Conservation (phyloP, 805 yeast species). For the Ogataea saltuana region DNA sequence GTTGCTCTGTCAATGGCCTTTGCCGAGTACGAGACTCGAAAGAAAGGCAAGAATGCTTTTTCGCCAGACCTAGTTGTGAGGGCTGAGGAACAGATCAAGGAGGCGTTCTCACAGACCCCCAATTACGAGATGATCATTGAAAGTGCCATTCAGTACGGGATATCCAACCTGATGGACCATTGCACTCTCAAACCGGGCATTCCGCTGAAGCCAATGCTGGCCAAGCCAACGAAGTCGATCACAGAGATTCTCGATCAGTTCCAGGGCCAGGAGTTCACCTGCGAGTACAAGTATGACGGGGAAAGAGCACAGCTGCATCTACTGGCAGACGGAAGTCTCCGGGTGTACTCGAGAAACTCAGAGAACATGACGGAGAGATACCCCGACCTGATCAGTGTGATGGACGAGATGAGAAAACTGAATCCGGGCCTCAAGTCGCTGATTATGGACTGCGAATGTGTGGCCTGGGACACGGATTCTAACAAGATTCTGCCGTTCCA, state of each 20-base stretch:
- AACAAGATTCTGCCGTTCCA: constrained; percentile 92
- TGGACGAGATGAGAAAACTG: constrained; percentile 45
- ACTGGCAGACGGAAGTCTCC: constrained; percentile 61
- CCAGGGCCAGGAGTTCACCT: constrained; percentile 81
- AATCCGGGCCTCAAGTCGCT: constrained; percentile 49
- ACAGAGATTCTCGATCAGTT: constrained; percentile 91
- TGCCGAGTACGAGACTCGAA: constrained; percentile 53
- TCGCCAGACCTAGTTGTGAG: constrained; percentile 47
- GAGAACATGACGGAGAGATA: constrained; percentile 96
- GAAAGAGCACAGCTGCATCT: constrained; percentile 95
- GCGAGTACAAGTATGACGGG: constrained; percentile 97
- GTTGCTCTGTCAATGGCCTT: constrained; percentile 84
- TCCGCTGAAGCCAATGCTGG: constrained; percentile 96
- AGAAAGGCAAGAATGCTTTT: constrained; percentile 30
- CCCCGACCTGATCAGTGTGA: constrained; percentile 79
- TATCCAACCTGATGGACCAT: constrained; percentile 60
- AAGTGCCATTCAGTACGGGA: constrained; percentile 66
- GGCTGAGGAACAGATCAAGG: constrained; percentile 80
- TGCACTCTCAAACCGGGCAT: constrained; percentile 86
- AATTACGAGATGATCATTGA: constrained; percentile 80
- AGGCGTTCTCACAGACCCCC: constrained; percentile 87
- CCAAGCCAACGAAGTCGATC: constrained; percentile 93
- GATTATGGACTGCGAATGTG: constrained; percentile 94
- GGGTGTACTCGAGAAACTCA: constrained; percentile 88
- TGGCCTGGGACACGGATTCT: constrained; percentile 86